phyloP scores from a whole-genome alignment of 495 filamentous ascomycete genomes.

The Trichoderma orchidacearum region DNA sequence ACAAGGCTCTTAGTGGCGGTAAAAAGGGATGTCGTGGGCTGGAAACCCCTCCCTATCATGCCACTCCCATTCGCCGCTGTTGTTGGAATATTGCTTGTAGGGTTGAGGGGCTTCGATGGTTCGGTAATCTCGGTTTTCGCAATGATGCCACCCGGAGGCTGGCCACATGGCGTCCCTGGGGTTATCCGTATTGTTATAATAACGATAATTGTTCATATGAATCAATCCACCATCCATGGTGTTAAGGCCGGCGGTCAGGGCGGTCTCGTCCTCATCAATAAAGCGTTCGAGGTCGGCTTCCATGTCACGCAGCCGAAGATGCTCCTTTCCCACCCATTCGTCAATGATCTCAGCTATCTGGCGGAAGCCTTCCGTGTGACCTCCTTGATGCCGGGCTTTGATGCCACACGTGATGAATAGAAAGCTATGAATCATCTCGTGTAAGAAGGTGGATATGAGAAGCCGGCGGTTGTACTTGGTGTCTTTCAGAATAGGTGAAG shows the following conservation, averaged over 20 bases:
- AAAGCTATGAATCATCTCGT: conserved; percentile 45
- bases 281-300: conserved; percentile 39
- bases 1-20: background rate
- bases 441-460: conserved; percentile 42
- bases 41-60: background rate
- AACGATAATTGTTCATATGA: background rate
- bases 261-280: conserved; percentile 9
- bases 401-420: conserved; percentile 42
- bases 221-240: background rate
- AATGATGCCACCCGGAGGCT: background rate
- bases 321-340: conserved; percentile 33
- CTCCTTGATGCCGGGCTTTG: conserved; percentile 28
- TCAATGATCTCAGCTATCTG: conserved; percentile 36
- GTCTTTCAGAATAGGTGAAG: conserved; percentile 31
- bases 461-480: conserved; percentile 33
- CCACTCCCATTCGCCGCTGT: background rate
- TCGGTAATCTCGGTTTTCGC: background rate
- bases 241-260: conserved; percentile 3
- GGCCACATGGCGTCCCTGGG: background rate
- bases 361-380: conserved; percentile 38
- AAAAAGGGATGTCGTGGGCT: background rate
- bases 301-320: conserved; percentile 32
- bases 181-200: background rate
- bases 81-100: background rate
- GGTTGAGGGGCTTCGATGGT: background rate